These are phyloP conservation scores for Lecanicillium sp. DNA, from an alignment of 2,329 filamentous ascomycete species.

Conservation along the genomic window DNA sequence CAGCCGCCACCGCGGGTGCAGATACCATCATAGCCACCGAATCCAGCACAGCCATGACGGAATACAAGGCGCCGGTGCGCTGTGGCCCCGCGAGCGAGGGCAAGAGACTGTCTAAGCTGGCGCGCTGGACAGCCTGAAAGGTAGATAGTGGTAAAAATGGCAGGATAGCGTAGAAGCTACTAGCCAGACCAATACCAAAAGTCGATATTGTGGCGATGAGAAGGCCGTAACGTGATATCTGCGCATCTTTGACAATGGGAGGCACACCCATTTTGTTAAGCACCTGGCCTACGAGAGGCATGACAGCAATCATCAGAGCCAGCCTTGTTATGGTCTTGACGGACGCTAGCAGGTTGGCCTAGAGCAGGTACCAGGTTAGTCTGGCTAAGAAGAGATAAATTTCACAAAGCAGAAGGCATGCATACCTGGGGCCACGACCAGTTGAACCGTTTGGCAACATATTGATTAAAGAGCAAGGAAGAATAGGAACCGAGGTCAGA, in stretches of 20 bases:
- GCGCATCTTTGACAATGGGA: background rate
- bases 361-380: background rate
- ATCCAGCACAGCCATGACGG: background rate
- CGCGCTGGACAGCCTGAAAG: background rate
- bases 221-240: background rate
- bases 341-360: background rate
- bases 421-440: conserved; percentile 6
- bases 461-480: conserved; percentile 3
- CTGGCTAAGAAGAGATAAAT: background rate
- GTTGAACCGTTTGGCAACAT: conserved; percentile 4
- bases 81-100: background rate
- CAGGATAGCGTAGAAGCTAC: background rate
- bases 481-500: background rate
- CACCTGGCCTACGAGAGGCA: background rate
- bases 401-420: background rate
- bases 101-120: background rate
- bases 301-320: background rate
- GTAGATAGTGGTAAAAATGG: background rate
- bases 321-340: background rate
- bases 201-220: background rate
- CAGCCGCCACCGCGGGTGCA: background rate
- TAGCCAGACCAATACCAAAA: background rate
- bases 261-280: background rate
- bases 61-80: background rate
- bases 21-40: background rate